Percentiles rank a stretch among this genome's conserved stretches.
Conservation (phyloP, 306 rosid genomes). For the Cucumis hystrix region DNA sequence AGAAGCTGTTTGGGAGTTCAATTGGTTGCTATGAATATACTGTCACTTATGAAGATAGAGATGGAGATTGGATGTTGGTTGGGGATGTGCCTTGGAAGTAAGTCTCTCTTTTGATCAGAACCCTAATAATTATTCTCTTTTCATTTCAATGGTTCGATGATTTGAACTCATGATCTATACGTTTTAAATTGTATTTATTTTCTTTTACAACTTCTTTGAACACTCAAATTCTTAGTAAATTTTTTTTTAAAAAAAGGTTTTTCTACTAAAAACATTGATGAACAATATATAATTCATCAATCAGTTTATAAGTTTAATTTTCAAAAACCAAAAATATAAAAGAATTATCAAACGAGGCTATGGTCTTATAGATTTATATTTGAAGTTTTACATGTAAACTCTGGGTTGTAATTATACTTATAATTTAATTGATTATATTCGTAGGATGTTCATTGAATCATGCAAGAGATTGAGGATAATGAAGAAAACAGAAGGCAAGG, state of each 20-base stretch:
- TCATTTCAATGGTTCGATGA: not conserved
- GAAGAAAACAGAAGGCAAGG: constrained; percentile 3
- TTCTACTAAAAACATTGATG: too few relatives aligned
- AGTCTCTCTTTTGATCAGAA: constrained; percentile 4
- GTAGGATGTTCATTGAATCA: constrained; percentile 12
- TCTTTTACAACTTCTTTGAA: too few relatives aligned
- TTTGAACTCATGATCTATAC: too few relatives aligned
- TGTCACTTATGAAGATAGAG: constrained; percentile 17
- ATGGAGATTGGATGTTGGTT: constrained; percentile 13
- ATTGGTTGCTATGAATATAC: constrained; percentile 49
- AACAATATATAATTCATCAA: too few relatives aligned
- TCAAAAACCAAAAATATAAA: too few relatives aligned
- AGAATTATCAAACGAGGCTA: too few relatives aligned
- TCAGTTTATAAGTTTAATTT: too few relatives aligned
- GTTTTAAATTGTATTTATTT: too few relatives aligned
- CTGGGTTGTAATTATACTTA: not conserved
- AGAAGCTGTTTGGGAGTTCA: constrained; percentile 64
- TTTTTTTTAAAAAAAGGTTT: too few relatives aligned
- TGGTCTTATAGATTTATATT: too few relatives aligned
- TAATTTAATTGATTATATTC: not conserved
- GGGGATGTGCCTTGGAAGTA: constrained; percentile 14
- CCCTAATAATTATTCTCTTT: not conserved
- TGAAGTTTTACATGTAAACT: too few relatives aligned
- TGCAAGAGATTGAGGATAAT: constrained; percentile 9
- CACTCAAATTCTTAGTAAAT: too few relatives aligned